Evolutionary conservation across 306 rosid species (phyloP).

Genomic region (Acacia melanoxylon): DNA sequence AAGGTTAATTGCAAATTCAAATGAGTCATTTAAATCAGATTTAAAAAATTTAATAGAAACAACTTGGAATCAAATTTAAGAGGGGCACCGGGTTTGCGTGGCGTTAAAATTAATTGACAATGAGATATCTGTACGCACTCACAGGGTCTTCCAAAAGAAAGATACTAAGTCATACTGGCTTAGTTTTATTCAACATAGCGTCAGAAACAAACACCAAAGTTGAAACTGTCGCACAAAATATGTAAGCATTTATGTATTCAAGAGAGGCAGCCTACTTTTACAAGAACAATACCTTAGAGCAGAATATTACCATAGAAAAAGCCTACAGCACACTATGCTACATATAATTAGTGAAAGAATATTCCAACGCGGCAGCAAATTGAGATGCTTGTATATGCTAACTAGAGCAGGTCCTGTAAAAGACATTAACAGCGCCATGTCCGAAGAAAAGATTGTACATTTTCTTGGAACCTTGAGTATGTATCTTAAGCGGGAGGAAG

Average conservation of each 20-base stretch:
- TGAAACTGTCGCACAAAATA: conserved; percentile 50
- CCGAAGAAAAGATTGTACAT: conserved; percentile 45
- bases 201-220: conserved; percentile 47
- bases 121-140: conserved; percentile 10
- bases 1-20: too few relatives aligned
- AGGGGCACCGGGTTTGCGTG: neutral
- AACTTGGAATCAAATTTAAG: too few relatives aligned
- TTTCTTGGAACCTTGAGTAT: conserved; percentile 48
- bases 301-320: conserved; percentile 39
- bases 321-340: conserved; percentile 41
- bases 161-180: conserved; percentile 24
- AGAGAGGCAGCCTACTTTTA: conserved; percentile 46
- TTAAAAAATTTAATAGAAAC: too few relatives aligned
- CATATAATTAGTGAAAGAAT: conserved; percentile 45
- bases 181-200: conserved; percentile 47
- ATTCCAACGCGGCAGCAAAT: conserved; percentile 47
- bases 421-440: conserved; percentile 48
- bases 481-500: conserved; percentile 44
- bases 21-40: too few relatives aligned
- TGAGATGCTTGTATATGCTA: conserved; percentile 42
- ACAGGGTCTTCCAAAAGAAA: neutral
- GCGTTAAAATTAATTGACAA: neutral
- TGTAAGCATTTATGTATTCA: conserved; percentile 46
- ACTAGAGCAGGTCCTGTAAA: conserved; percentile 37
- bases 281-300: conserved; percentile 49